Evolutionary conservation across 306 rosid species (phyloP).

Genomic region (Cyclanthera cordifolia): DNA sequence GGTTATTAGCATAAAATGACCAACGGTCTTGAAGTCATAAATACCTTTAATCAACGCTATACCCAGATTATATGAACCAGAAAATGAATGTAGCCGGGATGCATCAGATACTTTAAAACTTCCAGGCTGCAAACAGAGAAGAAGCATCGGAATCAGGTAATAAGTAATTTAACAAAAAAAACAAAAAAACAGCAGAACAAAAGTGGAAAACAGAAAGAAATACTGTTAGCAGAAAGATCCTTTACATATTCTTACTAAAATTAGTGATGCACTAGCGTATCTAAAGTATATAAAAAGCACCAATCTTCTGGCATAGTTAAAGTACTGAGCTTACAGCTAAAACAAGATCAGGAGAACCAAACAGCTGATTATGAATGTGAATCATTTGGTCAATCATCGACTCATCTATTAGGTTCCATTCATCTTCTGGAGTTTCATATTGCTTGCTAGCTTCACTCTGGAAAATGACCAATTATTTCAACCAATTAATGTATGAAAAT

Average conservation of each 20-base stretch:
- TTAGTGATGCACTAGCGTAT: neutral
- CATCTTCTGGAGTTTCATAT: slow-evolving; percentile 44
- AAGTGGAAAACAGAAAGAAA: neutral
- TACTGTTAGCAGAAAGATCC: neutral
- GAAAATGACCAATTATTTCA: slow-evolving; percentile 1
- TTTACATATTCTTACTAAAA: neutral
- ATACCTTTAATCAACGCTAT: slow-evolving; percentile 49
- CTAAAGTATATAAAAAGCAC: neutral
- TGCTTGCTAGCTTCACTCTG: slow-evolving; percentile 45
- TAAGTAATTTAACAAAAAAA: slow-evolving; percentile 7
- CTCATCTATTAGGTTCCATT: slow-evolving; percentile 56
- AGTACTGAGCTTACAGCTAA: slow-evolving; percentile 38
- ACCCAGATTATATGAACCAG: slow-evolving; percentile 55
- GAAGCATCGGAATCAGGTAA: neutral
- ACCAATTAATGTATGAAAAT: neutral
- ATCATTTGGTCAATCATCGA: slow-evolving; percentile 41
- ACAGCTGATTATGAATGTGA: slow-evolving; percentile 48
- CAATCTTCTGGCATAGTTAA: neutral
- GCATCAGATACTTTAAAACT: slow-evolving; percentile 34
- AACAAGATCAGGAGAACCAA: slow-evolving; percentile 58
- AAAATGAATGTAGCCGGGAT: slow-evolving; percentile 48
- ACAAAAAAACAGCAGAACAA: neutral
- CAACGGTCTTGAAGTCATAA: neutral
- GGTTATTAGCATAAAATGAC: neutral
- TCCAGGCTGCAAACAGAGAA: slow-evolving; percentile 47